Evolutionary conservation across 345 rosid genomes (phyloP).

Genomic region (Microcos paniculata): DNA sequence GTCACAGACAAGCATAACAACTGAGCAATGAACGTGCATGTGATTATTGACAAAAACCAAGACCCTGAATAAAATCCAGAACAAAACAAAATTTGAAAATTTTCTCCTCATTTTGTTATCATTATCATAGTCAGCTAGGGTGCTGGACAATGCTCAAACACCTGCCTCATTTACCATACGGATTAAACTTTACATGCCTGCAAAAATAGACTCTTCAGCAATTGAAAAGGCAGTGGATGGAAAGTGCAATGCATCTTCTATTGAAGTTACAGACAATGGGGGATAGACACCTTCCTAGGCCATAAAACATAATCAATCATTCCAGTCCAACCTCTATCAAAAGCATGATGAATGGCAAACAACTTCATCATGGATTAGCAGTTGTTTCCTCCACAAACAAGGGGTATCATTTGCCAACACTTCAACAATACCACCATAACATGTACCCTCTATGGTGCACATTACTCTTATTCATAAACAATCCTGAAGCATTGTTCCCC

Average conservation of each 20-base stretch:
- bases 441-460: not conserved
- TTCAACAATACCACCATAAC: not conserved
- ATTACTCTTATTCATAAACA: not conserved
- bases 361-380: not conserved
- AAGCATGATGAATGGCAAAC: not conserved
- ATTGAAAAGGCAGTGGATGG: not conserved
- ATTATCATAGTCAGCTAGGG: not conserved
- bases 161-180: not conserved
- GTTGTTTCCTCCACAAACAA: not conserved
- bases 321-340: not conserved
- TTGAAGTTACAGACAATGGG: not conserved
- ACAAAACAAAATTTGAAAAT: not conserved
- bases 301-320: not conserved
- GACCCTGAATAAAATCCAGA: not conserved
- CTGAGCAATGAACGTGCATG: not conserved
- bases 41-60: not conserved
- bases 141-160: too few species aligned
- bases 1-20: not conserved
- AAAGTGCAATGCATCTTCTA: not conserved
- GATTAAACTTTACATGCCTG: not conserved
- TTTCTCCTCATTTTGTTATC: not conserved
- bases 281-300: not conserved
- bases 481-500: not conserved
- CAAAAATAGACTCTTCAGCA: not conserved
- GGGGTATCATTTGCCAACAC: not conserved